A percentile compares a stretch with the other conserved stretches of the same genome.
These are phyloP conservation scores for Lachnellula hyalina DNA, from an alignment of 2,329 filamentous ascomycete genomes.

Conservation along the genomic window DNA sequence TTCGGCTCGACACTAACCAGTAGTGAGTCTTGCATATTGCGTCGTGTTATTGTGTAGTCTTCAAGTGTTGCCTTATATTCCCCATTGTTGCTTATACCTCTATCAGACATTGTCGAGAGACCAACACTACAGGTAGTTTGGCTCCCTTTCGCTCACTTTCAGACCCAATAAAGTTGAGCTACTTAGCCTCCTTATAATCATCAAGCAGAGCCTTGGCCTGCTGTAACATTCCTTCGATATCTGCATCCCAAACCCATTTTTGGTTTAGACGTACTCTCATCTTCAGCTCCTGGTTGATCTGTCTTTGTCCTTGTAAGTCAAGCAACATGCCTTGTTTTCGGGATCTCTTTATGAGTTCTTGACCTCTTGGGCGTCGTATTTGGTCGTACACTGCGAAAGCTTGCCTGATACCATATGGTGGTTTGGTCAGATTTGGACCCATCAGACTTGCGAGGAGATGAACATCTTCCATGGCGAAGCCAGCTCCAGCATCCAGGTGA, in stretches of 20 bases:
- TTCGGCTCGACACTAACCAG: no score
- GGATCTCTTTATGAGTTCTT: slow-evolving; percentile 36
- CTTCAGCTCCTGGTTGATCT: slow-evolving; percentile 6
- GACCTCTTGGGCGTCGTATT: slow-evolving; percentile 34
- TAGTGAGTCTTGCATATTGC: no score
- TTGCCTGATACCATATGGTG: slow-evolving; percentile 23
- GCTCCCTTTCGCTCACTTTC: not conserved
- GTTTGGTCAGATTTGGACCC: slow-evolving; percentile 31
- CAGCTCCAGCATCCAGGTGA: slow-evolving; percentile 49
- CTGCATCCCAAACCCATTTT: slow-evolving; percentile 19
- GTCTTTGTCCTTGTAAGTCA: slow-evolving; percentile 6
- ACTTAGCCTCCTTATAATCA: not conserved
- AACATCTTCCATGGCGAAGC: slow-evolving; percentile 51
- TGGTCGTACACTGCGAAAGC: slow-evolving; percentile 36
- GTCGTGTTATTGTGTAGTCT: no score
- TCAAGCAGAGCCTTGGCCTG: slow-evolving; percentile 1
- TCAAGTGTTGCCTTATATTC: no score
- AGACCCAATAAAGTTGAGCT: not conserved
- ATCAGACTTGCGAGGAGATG: slow-evolving; percentile 50
- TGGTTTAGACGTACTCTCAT: slow-evolving; percentile 3
- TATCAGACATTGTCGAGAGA: no score
- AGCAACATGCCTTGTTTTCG: slow-evolving; percentile 30
- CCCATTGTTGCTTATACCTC: no score
- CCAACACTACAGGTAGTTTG: no score
- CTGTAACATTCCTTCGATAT: slow-evolving; percentile 13